Conservation (phyloP, 2,329 filamentous ascomycete species). For the Ceratocystis lukuohia region DNA sequence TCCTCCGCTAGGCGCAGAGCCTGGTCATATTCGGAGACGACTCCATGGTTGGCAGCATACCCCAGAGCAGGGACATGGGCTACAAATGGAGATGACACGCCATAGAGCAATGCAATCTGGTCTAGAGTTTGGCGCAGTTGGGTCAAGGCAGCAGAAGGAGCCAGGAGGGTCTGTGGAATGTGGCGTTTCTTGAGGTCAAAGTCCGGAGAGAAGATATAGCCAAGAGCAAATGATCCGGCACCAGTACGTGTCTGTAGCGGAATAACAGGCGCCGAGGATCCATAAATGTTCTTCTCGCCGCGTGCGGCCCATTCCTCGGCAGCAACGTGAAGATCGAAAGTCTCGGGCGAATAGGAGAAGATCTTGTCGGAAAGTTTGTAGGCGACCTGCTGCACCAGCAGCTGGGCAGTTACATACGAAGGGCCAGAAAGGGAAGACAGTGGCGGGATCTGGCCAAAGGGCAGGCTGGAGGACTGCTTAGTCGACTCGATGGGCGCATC, state of each 20-base stretch:
- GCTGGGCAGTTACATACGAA: constrained; percentile 85
- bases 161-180: constrained; percentile 81
- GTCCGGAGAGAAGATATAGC: constrained; percentile 95
- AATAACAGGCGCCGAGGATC: constrained; percentile 63
- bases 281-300: constrained; percentile 65
- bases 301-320: constrained; percentile 61
- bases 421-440: constrained; percentile 61
- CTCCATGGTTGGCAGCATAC: constrained; percentile 54
- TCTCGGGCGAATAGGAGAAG: constrained; percentile 90
- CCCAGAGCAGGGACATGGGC: constrained; percentile 86
- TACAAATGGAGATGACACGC: constrained; percentile 82
- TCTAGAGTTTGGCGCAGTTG: constrained; percentile 75
- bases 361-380: constrained; percentile 94
- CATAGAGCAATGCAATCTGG: constrained; percentile 82
- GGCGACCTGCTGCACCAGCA: constrained; percentile 87
- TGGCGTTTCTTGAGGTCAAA: constrained; percentile 85
- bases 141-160: constrained; percentile 67
- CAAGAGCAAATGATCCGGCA: constrained; percentile 79
- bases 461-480: constrained; percentile 36
- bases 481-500: constrained; percentile 13
- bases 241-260: constrained; percentile 77
- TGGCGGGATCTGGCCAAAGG: constrained; percentile 43
- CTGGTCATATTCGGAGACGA: constrained; percentile 77
- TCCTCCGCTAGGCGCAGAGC: constrained; percentile 76
- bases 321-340: constrained; percentile 79